Conservation (phyloP, 1,284 basidiomycete genomes). For the Trichosporon ovoides region DNA sequence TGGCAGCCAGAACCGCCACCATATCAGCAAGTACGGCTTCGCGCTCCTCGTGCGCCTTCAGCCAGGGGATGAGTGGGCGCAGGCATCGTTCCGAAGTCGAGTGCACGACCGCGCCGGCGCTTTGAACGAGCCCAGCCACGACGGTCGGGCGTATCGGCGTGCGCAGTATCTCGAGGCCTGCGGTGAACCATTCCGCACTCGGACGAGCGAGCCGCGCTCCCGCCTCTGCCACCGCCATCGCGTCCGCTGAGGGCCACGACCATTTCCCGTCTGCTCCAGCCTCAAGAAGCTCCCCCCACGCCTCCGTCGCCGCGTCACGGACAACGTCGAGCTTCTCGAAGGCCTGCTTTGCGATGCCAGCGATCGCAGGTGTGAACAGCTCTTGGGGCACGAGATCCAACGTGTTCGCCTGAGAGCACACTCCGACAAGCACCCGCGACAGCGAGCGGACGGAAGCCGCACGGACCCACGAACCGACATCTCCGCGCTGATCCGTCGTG, state of each 20-base stretch:
- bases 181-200: conserved; percentile 11
- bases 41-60: conserved; percentile 51
- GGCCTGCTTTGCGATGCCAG: conserved; percentile 76
- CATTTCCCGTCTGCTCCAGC: conserved; percentile 8
- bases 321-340: conserved; percentile 89
- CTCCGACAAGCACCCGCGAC: conserved; percentile 21
- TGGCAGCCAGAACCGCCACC: conserved; percentile 53
- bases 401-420: conserved; percentile 26
- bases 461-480: conserved; percentile 95
- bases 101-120: conserved; percentile 71
- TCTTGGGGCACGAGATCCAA: conserved; percentile 51
- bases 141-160: conserved; percentile 47
- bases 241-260: conserved; percentile 12
- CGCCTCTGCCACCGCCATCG: conserved; percentile 39
- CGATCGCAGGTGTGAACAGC: conserved; percentile 58
- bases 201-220: neutral
- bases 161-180: conserved; percentile 10
- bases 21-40: conserved; percentile 56
- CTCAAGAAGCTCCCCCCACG: conserved; percentile 45
- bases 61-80: conserved; percentile 55
- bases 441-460: conserved; percentile 59
- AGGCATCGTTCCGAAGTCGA: conserved; percentile 70
- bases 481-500: conserved; percentile 86
- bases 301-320: conserved; percentile 67
- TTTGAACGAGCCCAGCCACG: conserved; percentile 67